A percentile compares a stretch with the other conserved stretches of the same genome.
phyloP scores from a whole-genome alignment of 495 filamentous ascomycete species.

The Talaromyces wortmannii region DNA sequence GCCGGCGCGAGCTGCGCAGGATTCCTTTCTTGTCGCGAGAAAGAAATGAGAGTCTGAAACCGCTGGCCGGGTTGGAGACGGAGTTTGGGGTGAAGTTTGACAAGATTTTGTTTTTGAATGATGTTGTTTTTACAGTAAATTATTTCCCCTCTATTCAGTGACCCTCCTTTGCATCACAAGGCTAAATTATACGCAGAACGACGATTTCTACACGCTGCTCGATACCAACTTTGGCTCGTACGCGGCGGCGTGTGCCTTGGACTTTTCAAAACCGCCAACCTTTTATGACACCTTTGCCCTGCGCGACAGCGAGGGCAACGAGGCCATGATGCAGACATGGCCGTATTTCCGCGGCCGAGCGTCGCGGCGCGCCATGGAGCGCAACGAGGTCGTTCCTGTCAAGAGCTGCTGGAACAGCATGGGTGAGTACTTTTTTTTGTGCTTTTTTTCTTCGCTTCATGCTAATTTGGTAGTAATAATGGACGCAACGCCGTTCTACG shows the following conservation, averaged over 20 bases:
- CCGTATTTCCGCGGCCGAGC: conserved; percentile 64
- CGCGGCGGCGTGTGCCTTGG: conserved; percentile 74
- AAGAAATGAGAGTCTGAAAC: conserved; percentile 50
- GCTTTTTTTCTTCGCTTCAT: neutral
- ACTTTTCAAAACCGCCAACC: conserved; percentile 59
- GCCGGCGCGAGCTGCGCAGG: conserved; percentile 49
- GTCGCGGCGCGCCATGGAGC: conserved; percentile 52
- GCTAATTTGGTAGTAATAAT: neutral
- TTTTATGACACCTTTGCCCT: conserved; percentile 87
- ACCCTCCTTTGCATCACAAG: too few relatives aligned
- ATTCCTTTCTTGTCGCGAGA: conserved; percentile 63
- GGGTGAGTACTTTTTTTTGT: conserved; percentile 20
- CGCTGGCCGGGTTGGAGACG: conserved; percentile 33
- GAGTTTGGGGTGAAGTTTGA: conserved; percentile 51
- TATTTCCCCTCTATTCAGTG: too few relatives aligned
- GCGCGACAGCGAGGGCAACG: conserved; percentile 59
- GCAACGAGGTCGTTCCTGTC: conserved; percentile 56
- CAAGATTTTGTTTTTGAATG: conserved; percentile 66
- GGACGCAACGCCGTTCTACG: conserved; percentile 1
- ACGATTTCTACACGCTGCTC: conserved; percentile 65
- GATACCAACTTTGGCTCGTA: conserved; percentile 66
- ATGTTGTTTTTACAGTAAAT: conserved; percentile 55
- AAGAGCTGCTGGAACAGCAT: conserved; percentile 83
- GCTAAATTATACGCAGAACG: neutral
- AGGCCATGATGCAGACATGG: conserved; percentile 58